A percentile compares a stretch with the other conserved stretches of the same genome.
Conservation (phyloP, 352 stramenopile genomes). For the Globisporangium mamillatum region DNA sequence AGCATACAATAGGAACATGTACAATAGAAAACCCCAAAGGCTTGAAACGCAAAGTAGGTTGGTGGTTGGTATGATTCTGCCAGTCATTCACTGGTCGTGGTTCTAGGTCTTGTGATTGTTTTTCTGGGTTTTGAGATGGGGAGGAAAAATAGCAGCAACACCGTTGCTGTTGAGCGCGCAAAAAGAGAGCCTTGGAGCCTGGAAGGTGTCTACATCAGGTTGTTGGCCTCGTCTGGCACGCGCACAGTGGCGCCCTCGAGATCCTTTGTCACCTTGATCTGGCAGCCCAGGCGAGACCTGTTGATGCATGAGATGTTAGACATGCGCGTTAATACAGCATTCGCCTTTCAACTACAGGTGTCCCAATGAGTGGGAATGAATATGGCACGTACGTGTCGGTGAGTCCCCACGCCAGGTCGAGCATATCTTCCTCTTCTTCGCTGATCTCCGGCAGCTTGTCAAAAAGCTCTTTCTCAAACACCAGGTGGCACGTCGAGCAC, state of each 20-base stretch:
- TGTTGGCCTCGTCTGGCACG: conserved; percentile 87
- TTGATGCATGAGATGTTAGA: not conserved
- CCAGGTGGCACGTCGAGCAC: conserved; percentile 93
- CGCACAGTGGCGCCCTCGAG: conserved; percentile 86
- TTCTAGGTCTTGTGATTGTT: not conserved
- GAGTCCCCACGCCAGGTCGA: conserved; percentile 92
- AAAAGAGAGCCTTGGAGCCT: not conserved
- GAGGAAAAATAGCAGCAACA: not conserved
- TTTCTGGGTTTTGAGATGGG: not conserved
- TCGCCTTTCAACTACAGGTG: not conserved
- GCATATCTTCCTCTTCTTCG: conserved; percentile 96
- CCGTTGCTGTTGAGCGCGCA: conserved; percentile 1
- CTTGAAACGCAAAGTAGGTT: not conserved
- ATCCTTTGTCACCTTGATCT: conserved; percentile 87
- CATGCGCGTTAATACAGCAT: not conserved
- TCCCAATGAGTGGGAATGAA: not conserved
- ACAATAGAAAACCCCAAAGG: not conserved
- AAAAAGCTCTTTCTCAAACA: conserved; percentile 90
- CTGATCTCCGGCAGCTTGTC: conserved; percentile 83
- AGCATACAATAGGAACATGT: not conserved
- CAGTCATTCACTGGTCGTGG: not conserved
- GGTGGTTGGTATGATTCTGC: not conserved
- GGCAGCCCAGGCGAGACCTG: conserved; percentile 84
- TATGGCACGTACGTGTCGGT: conserved; percentile 84
- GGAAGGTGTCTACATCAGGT: conserved; percentile 75